Evolutionary conservation across 2,329 filamentous ascomycete genomes (phyloP).

Genomic region (Periconia macrospinosa): DNA sequence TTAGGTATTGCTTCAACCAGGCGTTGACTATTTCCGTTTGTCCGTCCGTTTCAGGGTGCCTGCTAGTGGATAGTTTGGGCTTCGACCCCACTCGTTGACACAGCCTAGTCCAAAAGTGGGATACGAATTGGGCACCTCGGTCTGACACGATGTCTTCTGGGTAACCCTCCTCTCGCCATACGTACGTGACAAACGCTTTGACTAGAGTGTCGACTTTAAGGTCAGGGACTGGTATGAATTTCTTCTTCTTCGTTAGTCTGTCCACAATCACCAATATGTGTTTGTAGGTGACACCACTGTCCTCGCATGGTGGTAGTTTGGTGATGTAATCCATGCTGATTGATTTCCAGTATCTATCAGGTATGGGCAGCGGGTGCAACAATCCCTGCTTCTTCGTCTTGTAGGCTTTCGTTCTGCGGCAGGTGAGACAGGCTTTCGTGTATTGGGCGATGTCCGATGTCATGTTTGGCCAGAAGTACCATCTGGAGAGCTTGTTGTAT

Average conservation of each 20-base stretch:
- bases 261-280: too few relatives aligned
- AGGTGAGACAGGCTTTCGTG: background rate
- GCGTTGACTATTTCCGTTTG: background rate
- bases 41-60: conserved; percentile 6
- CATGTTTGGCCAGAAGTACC: conserved; percentile 1
- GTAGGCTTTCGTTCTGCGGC: background rate
- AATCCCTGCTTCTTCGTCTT: background rate
- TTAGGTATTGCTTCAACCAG: background rate
- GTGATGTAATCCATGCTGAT: too few relatives aligned
- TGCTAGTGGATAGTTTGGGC: background rate
- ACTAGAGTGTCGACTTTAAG: background rate
- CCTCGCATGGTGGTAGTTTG: too few relatives aligned
- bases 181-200: background rate
- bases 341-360: background rate
- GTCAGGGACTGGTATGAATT: too few relatives aligned
- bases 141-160: background rate
- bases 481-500: background rate
- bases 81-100: background rate
- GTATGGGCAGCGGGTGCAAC: conserved; percentile 5
- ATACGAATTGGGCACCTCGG: background rate
- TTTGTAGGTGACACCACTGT: too few relatives aligned
- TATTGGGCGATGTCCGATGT: background rate
- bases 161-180: background rate
- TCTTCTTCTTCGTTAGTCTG: too few relatives aligned
- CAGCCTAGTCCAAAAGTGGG: too few relatives aligned